Base-by-base conservation (phyloP, 1,284 basidiomycete species). In the Rhizoctonia solani region DNA sequence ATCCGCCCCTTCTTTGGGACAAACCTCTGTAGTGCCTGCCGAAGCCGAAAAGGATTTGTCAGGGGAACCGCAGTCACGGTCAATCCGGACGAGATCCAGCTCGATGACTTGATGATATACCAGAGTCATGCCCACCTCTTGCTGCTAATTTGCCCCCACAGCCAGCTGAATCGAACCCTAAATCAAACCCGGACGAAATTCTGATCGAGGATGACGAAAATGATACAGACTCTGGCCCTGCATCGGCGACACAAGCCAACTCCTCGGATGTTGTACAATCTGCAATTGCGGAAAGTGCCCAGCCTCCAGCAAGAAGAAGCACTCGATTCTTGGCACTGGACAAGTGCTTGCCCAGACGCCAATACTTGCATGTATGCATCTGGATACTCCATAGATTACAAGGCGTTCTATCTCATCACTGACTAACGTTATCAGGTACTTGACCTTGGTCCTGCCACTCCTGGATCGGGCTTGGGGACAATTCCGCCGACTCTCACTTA, bases 301-400 rank as follows among this genome's bases (percentile, higher is more conserved):
- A 74, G 3, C 75, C 27, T 16, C 67, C n/a, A 68, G 29, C 69
- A 74, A 70, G 23, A 68, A 72, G 25, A 37, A 54, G 32, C 32
- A 98, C 96, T 0, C 84, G 82, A 58, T 99, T 99, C 77, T 78
- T 99, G 11, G 95, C 96, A 0, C 80, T 99, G 2, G 94, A 97
- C 79, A 98, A 99, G 76, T 98, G 95, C 73, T 83, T 95, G 0
- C 88, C 89, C 0, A 82, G 81, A 9, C 84, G 90, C 54, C 85
- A 91, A 55, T 97, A 94, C 75, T 82, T 99, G 3, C 93, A 98
- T 82, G 93, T 92, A 72, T 65, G 74, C 72, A 71, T n/a, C 30
- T 61, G 25, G 21, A 53, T 4, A 27, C 53, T 29, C 27, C 23
- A 16, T 16, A 14, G 23, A 37, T 16, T 13, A 39, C 53, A 9